Percentiles rank a stretch among this genome's conserved stretches.
Evolutionary conservation across 495 filamentous ascomycete species (phyloP).

Genomic region (Aspergillus sclerotioniger): DNA sequence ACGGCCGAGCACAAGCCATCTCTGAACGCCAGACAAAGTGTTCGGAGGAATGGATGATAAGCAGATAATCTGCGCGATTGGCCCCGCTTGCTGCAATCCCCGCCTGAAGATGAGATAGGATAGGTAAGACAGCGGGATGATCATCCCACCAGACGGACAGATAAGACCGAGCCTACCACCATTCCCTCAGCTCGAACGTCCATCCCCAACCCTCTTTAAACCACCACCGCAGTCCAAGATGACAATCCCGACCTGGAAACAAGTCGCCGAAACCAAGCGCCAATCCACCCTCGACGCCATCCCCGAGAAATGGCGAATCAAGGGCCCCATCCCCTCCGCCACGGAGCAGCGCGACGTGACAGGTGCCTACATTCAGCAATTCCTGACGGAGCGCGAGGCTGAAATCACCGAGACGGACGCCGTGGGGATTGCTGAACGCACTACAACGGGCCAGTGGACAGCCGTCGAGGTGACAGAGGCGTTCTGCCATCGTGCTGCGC

Average conservation of each 20-base stretch:
- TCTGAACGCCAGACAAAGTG: no score
- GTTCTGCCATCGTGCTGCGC: constrained; percentile 55
- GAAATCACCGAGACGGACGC: constrained; percentile 57
- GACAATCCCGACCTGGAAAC: constrained; percentile 38
- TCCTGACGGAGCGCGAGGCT: constrained; percentile 52
- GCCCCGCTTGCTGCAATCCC: no score
- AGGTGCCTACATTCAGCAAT: constrained; percentile 56
- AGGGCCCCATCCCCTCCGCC: constrained; percentile 43
- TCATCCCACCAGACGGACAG: no score
- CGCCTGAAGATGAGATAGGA: no score
- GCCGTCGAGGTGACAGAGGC: constrained; percentile 52
- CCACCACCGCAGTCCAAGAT: background rate
- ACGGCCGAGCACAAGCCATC: no score
- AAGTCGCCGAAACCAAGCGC: constrained; percentile 48
- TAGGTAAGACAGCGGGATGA: no score
- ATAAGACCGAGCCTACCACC: background rate
- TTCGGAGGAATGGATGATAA: no score
- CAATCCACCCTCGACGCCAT: constrained; percentile 53
- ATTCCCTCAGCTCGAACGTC: background rate
- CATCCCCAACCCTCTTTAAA: background rate
- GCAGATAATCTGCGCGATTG: no score
- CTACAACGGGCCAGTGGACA: constrained; percentile 43
- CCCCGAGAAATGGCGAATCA: constrained; percentile 55
- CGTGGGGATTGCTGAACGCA: constrained; percentile 46
- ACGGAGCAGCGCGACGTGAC: constrained; percentile 62